Conservation (phyloP, 371 early-diverging fungal genomes). For the Lichtheimia corymbifera region DNA sequence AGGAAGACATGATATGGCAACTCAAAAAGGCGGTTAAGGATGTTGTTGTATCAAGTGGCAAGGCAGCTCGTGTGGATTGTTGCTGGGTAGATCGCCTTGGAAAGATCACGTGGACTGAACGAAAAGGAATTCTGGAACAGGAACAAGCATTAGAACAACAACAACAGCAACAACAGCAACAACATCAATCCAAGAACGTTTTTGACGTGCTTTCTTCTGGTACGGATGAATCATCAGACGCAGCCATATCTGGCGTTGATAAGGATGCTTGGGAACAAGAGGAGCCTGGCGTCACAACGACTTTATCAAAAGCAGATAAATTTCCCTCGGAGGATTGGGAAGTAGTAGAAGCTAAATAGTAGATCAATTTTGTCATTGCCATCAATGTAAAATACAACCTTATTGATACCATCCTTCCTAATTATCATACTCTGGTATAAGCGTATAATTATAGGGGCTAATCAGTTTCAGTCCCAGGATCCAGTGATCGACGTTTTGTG, state of each 20-base stretch:
- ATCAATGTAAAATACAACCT: no score
- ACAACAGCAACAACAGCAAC: conserved; percentile 1
- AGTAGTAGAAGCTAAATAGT: not conserved
- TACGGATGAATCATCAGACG: not conserved
- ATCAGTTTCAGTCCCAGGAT: no score
- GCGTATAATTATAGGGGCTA: no score
- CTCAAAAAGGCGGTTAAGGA: conserved; percentile 42
- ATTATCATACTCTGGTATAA: no score
- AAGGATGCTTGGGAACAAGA: conserved; percentile 12
- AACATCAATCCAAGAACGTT: not conserved
- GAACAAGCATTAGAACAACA: not conserved
- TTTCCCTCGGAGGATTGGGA: conserved; percentile 2
- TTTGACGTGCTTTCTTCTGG: conserved; percentile 9
- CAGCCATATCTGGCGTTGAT: no score
- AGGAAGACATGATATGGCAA: conserved; percentile 50
- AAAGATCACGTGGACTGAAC: conserved; percentile 49
- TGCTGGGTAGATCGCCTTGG: conserved; percentile 64
- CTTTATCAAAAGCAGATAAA: not conserved
- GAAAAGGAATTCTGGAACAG: conserved; percentile 1
- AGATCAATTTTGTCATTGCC: no score
- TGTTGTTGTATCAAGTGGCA: conserved; percentile 28
- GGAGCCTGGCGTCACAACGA: not conserved
- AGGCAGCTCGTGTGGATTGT: conserved; percentile 54
- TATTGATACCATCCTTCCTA: no score
- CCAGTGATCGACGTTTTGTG: no score